Conservation (phyloP, 139 green algal species). For the Deuterostichococcus epilithicus region DNA sequence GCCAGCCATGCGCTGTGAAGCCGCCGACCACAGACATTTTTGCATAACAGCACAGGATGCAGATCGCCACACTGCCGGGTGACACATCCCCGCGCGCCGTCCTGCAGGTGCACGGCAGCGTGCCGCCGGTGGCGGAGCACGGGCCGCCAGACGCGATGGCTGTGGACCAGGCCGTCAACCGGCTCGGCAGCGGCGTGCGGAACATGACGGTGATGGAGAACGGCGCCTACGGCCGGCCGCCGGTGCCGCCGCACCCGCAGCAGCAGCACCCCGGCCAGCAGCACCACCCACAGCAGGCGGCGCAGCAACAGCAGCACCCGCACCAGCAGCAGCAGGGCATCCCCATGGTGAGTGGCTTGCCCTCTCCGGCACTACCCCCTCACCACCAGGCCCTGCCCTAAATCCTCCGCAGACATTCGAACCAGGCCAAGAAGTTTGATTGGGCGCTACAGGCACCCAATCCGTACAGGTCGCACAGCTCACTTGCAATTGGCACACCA, state of each 20-base stretch:
- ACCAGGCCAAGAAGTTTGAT: too few species aligned
- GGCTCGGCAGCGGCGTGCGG: slow-evolving; percentile 17
- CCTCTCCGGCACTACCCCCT: too few species aligned
- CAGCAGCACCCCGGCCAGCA: background rate
- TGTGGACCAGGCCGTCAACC: slow-evolving; percentile 8
- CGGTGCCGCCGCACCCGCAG: background rate
- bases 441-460: too few species aligned
- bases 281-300: background rate
- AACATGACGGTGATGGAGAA: slow-evolving; percentile 31
- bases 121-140: slow-evolving; percentile 1
- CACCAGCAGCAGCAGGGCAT: background rate
- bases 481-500: too few species aligned
- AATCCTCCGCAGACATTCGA: too few species aligned
- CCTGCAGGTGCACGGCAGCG: slow-evolving; percentile 8
- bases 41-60: too few species aligned
- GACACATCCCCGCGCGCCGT: background rate
- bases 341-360: too few species aligned
- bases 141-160: slow-evolving; percentile 2
- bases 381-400: too few species aligned
- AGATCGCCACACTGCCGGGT: too few species aligned
- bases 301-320: background rate
- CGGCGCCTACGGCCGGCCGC: background rate
- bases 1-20: too few species aligned
- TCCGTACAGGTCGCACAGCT: too few species aligned
- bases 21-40: too few species aligned